These are phyloP conservation scores for Gnomoniopsis smithogilvyi DNA, from an alignment of 2,329 filamentous ascomycete genomes.

Conservation along the genomic window DNA sequence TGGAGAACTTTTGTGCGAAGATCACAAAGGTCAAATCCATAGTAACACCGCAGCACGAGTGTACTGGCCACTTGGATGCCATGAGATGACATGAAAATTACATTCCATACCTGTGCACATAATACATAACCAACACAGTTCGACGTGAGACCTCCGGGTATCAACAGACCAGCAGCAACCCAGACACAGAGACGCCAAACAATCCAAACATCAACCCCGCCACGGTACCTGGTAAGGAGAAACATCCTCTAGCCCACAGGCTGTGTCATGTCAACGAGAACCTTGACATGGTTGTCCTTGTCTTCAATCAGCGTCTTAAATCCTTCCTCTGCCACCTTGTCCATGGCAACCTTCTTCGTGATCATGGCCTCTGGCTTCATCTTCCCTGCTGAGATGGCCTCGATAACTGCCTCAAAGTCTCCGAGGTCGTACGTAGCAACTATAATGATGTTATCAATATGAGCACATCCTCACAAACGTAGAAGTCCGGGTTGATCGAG, in stretches of 20 bases:
- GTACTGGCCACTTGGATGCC: background rate
- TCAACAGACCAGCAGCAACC: background rate
- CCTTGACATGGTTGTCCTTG: conserved; percentile 55
- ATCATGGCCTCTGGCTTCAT: conserved; percentile 51
- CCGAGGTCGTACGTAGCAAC: conserved; percentile 15
- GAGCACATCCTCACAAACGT: background rate
- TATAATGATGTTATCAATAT: background rate
- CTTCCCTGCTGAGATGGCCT: conserved; percentile 21
- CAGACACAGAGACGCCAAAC: background rate
- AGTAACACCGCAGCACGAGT: too few species aligned
- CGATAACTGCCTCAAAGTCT: conserved; percentile 25
- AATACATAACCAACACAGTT: background rate
- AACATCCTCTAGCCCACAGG: background rate
- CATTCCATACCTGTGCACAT: background rate
- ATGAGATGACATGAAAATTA: background rate
- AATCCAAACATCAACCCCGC: background rate
- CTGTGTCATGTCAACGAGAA: conserved; percentile 38
- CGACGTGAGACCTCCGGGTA: background rate
- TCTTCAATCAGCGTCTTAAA: conserved; percentile 50
- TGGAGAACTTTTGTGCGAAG: too few species aligned
- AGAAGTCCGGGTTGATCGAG: too few species aligned
- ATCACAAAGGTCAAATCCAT: too few species aligned
- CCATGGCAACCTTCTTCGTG: conserved; percentile 47
- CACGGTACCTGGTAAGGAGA: background rate
- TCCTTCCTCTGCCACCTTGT: conserved; percentile 47